phyloP scores from a whole-genome alignment of 176 grass and related monocot species.

The Alopecurus myosuroides region DNA sequence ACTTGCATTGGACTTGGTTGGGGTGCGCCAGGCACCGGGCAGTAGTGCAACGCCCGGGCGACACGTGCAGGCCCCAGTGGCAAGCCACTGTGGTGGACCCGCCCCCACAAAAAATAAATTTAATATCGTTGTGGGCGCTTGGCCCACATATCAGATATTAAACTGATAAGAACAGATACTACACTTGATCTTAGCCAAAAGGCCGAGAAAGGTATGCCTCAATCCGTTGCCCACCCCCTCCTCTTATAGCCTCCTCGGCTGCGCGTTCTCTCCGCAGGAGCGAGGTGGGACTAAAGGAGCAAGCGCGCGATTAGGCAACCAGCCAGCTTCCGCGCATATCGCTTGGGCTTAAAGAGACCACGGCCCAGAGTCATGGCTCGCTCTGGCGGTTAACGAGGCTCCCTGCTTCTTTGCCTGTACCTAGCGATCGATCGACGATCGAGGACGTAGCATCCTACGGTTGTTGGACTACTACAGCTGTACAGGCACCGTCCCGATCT shows the following conservation, averaged over 20 bases:
- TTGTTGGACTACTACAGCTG: no score
- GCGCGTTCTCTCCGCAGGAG: rapidly evolving
- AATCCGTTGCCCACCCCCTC: rapidly evolving
- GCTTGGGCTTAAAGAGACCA: no score
- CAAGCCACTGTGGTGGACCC: not conserved
- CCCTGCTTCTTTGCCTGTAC: no score
- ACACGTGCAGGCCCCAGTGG: not conserved
- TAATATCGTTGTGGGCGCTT: conserved; percentile 57
- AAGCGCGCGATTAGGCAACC: no score
- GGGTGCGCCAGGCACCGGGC: not conserved
- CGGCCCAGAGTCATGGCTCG: no score
- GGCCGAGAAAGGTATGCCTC: conserved; percentile 66
- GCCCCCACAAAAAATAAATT: conserved; percentile 53
- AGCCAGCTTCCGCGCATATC: not conserved
- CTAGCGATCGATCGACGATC: no score
- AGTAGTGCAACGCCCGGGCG: not conserved
- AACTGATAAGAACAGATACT: conserved; percentile 94
- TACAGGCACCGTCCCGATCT: no score
- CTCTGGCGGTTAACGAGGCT: no score
- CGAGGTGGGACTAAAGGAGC: not conserved
- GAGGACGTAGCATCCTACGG: no score
- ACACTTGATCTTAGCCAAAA: conserved; percentile 89
- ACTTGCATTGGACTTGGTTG: not conserved
- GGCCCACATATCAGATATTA: conserved; percentile 74
- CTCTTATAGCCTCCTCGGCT: not conserved